Evolutionary conservation across 495 filamentous ascomycete species (phyloP).

Genomic region (Xylaria acuta): DNA sequence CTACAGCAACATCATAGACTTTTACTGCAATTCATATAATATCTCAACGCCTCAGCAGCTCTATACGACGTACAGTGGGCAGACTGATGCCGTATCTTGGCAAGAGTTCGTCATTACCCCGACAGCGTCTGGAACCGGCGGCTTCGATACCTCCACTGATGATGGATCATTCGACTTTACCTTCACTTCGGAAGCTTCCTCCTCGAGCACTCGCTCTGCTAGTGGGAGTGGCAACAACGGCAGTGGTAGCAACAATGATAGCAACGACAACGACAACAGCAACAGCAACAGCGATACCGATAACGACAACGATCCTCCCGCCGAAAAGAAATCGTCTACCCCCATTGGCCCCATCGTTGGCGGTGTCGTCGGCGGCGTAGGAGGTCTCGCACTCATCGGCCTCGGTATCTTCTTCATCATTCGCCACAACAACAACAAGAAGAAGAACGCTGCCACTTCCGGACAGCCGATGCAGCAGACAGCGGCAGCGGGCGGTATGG

Average conservation of each 20-base stretch:
- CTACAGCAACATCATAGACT: conserved; percentile 45
- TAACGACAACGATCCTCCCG: not conserved
- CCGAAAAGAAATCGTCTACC: conserved; percentile 32
- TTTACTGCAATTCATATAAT: conserved; percentile 43
- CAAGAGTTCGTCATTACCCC: not conserved
- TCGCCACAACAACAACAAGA: conserved; percentile 40
- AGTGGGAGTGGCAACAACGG: conserved; percentile 3
- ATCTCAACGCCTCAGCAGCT: conserved; percentile 40
- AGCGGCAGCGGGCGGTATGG: conserved; percentile 21
- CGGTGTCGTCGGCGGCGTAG: conserved; percentile 57
- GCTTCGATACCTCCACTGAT: not conserved
- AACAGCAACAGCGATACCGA: not conserved
- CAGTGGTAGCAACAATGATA: not conserved
- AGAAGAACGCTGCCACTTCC: conserved; percentile 28
- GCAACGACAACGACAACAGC: not conserved
- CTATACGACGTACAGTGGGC: conserved; percentile 45
- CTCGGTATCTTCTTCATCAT: conserved; percentile 48
- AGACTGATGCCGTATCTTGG: conserved; percentile 41
- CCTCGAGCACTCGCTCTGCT: not conserved
- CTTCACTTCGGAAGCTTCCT: not conserved
- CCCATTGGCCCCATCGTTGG: conserved; percentile 54
- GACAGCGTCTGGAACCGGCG: conserved; percentile 17
- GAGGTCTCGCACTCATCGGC: conserved; percentile 47
- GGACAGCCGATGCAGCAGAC: conserved; percentile 27
- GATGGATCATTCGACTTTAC: not conserved